These are phyloP conservation scores for Penicillium sp. DNA, from an alignment of 2,329 filamentous ascomycete species.

Conservation along the genomic window DNA sequence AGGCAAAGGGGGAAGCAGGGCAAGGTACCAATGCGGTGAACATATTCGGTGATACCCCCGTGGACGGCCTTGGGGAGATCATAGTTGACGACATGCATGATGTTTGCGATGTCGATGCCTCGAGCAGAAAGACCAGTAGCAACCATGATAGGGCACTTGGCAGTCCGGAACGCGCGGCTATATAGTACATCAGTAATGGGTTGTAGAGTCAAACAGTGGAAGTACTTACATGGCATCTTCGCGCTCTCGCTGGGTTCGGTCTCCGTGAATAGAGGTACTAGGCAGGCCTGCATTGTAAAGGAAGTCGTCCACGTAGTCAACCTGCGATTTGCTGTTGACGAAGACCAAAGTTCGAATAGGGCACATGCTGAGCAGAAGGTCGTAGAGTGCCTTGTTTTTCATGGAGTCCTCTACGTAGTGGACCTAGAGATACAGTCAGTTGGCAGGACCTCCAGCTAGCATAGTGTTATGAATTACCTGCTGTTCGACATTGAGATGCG, in stretches of 20 bases:
- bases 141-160: conserved; percentile 71
- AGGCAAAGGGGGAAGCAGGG: not conserved
- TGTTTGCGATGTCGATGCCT: conserved; percentile 80
- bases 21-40: conserved; percentile 79
- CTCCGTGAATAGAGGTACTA: conserved; percentile 79
- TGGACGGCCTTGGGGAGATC: conserved; percentile 69
- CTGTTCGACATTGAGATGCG: conserved; percentile 78
- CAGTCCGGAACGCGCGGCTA: conserved; percentile 71
- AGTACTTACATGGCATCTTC: conserved; percentile 72
- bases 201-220: not conserved
- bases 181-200: not conserved
- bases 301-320: conserved; percentile 82
- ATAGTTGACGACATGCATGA: conserved; percentile 90
- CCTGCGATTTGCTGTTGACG: conserved; percentile 71
- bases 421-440: conserved; percentile 41
- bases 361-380: conserved; percentile 64
- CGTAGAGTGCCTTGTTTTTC: conserved; percentile 67
- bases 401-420: conserved; percentile 58
- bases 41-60: conserved; percentile 90
- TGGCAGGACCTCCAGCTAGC: conserved; percentile 3
- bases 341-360: conserved; percentile 83
- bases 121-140: conserved; percentile 82
- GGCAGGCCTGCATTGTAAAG: conserved; percentile 75
- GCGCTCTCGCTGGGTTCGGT: conserved; percentile 82
- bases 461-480: conserved; percentile 36